Base-by-base conservation (phyloP, 768 basidiomycete genomes). In the Boletus sp. region DNA sequence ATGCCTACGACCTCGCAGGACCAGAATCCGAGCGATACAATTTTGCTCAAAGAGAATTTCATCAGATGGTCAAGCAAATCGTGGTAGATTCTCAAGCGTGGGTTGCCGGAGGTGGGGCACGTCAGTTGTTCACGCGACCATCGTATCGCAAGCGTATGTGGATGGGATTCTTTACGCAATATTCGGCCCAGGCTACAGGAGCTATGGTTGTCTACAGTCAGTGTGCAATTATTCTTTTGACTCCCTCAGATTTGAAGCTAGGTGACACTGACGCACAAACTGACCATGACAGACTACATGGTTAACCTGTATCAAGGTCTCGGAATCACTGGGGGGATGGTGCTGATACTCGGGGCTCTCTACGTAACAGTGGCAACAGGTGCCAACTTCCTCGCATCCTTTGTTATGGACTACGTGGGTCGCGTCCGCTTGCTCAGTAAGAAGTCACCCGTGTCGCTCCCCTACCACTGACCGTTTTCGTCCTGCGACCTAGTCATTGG, bases 81-180 rank as follows among this genome's bases (percentile, higher is more conserved):
- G 45, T 48, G 15, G 15, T 52, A 2, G 51, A 49, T 33, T 52
- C 42, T 50, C 30, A 32, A 33, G 40, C 39, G 7, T 24, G 30
- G 15, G 35, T 50, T 15, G 48, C 48, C 24, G 48, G 29, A 32
- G 29, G 40, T 20, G 41, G 42, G 6, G 30, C 20, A 32, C 14
- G 30, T 33, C 51, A 52, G 15, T 20, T 52, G 20, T 52, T 52
- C 30, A 47, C 24, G 32, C 32, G 51, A n/a, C 30, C 20, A 28
- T 55, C 36, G 42, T 55, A 55, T 50, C 48, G 47, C 54, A 51
- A 51, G 47, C 37, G 54, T 36, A 18, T 30, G 52, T 56, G 53
- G 53, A 42, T 55, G 41, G 30, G 30, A 14, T 47, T 48, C 20
- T 48, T 52, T 52, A 48, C 45, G 20, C 32, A 33, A 11, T 33